Evolutionary conservation across 306 rosid species (phyloP), one percentile per base, ranked within the genome.

Genomic region (Pterocarpus santalinus): DNA sequence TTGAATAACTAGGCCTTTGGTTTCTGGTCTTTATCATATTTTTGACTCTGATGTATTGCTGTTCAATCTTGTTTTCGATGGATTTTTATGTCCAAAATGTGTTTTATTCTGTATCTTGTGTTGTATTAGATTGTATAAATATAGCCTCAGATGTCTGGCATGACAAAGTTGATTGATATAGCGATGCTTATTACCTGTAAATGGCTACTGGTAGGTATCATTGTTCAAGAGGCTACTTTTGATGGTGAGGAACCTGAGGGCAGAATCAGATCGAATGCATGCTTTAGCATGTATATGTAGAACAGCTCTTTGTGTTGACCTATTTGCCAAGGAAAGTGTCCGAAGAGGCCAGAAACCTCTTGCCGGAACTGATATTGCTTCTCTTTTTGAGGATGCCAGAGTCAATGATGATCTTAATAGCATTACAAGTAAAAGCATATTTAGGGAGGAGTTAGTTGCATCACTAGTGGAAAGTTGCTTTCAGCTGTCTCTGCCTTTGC

Each of bases 261-360:
- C 98, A 72, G 98, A 96, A 84, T 96, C 99, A 1, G 99, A 96
- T 77, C 98, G 99, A 32, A 96, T 96, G 99, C 88, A 96, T 73
- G 99, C 99, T 34, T 84, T 96, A 68, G 99, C 99, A 5, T 96
- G 97, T 78, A 94, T 96, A 86, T 96, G 99, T 88, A 88, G 99
- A 80, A 96, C 99, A 5, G 98, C 99, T 81, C 98, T 96, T 56
- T 96, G 99, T 81, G 99, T 96, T 47, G 94, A 96, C 82, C 94
- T 96, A 52, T 96, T 96, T 81, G 99, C 99, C 58, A 96, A 96
- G 90, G 99, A 96, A 85, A 96, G 99, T 1, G 98, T 93, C 61
- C 90, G 99, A 62, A 90, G 99, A 89, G 99, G 99, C 79, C 99
- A 96, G 90, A 95, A 95, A 80, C 99, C 99, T 86, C 94, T 95